Percentiles rank a stretch among this genome's conserved stretches.
phyloP scores from a whole-genome alignment of 176 grass and related monocot genomes.

The Secale cereale region DNA sequence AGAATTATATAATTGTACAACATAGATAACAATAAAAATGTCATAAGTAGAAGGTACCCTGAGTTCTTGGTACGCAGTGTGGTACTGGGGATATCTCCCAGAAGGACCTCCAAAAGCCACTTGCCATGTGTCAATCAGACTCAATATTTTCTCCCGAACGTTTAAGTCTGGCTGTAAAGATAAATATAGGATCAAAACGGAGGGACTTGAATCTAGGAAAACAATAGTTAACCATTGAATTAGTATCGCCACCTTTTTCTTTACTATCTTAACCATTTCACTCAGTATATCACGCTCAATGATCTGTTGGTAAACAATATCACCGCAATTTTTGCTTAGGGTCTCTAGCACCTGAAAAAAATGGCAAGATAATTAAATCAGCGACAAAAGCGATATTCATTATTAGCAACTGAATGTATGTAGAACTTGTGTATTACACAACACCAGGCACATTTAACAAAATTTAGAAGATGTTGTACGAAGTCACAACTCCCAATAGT shows the following conservation, averaged over 20 bases:
- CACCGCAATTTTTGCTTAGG: constrained; percentile 98
- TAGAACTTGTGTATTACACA: not conserved
- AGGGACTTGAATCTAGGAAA: constrained; percentile 23
- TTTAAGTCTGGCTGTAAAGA: constrained; percentile 71
- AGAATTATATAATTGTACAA: not conserved
- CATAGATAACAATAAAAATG: constrained; percentile 9
- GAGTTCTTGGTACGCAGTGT: constrained; percentile 93
- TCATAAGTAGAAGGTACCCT: constrained; percentile 49
- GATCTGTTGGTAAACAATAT: constrained; percentile 84
- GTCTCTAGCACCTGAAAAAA: constrained; percentile 81
- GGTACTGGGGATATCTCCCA: constrained; percentile 82
- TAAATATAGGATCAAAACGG: constrained; percentile 32
- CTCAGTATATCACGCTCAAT: constrained; percentile 94
- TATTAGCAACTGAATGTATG: not conserved
- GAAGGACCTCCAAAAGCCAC: constrained; percentile 93
- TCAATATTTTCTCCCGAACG: constrained; percentile 95
- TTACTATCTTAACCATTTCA: constrained; percentile 99
- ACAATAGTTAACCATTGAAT: constrained; percentile 11
- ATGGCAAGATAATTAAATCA: constrained; percentile 24
- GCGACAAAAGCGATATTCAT: not conserved
- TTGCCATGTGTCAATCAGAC: constrained; percentile 98
- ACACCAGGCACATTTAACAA: constrained; percentile 1
- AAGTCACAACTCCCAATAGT: not conserved
- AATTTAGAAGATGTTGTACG: not conserved
- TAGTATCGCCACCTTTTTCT: constrained; percentile 80